phyloP scores from a whole-genome alignment of 768 basidiomycete genomes.

The Trametes sanguinea region DNA sequence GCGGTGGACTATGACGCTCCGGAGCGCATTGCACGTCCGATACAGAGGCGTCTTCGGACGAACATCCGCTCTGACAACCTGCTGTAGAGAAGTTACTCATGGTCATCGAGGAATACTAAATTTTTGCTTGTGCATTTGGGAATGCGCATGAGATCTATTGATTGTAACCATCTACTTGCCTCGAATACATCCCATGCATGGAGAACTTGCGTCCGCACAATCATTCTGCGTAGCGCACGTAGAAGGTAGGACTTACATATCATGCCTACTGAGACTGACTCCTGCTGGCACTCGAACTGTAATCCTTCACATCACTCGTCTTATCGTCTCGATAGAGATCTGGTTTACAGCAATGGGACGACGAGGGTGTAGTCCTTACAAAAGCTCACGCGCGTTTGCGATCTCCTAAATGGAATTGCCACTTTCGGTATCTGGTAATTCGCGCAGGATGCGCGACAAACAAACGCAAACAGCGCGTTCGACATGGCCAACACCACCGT shows the following conservation, averaged over 20 bases:
- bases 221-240: too few species aligned
- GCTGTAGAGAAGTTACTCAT: background rate
- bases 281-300: background rate
- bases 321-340: slow-evolving; percentile 1
- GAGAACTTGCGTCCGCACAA: too few species aligned
- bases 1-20: slow-evolving; percentile 36
- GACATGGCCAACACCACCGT: slow-evolving; percentile 93
- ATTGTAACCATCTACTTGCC: too few species aligned
- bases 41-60: slow-evolving; percentile 19
- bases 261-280: background rate
- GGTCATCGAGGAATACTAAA: too few species aligned
- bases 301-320: background rate
- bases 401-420: background rate
- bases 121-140: background rate
- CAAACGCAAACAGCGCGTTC: slow-evolving; percentile 28
- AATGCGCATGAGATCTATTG: too few species aligned
- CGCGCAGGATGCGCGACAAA: slow-evolving; percentile 15
- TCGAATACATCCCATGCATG: too few species aligned
- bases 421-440: background rate
- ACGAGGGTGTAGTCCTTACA: background rate
- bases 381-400: too few species aligned
- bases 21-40: slow-evolving; percentile 25
- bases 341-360: slow-evolving; percentile 2
- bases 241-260: too few species aligned
- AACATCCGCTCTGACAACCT: slow-evolving; percentile 3